Conservation (phyloP, 495 filamentous ascomycete species). For the Pseudomonodictys pantanalensis region DNA sequence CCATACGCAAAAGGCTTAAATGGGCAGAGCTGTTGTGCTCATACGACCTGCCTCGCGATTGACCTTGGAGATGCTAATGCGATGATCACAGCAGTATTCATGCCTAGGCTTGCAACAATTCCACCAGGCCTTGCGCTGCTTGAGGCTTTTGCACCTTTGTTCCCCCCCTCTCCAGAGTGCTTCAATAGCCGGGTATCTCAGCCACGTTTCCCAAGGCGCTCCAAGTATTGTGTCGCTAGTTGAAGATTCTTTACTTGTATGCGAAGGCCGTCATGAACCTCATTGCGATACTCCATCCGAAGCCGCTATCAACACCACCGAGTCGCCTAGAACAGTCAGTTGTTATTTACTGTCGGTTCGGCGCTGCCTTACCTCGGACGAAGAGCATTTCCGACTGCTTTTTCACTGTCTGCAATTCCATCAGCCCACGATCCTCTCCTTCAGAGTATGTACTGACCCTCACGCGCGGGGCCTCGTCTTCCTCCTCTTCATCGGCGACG, state of each 20-base stretch:
- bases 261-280: slow-evolving; percentile 35
- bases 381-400: slow-evolving; percentile 99
- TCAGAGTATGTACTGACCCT: slow-evolving; percentile 7
- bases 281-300: slow-evolving; percentile 44
- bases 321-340: slow-evolving; percentile 70
- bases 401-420: slow-evolving; percentile 69
- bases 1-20: too few species aligned
- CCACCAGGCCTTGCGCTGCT: too few species aligned
- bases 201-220: too few species aligned
- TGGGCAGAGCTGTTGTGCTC: too few species aligned
- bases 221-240: too few species aligned
- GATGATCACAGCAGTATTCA: too few species aligned
- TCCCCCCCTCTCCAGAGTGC: too few species aligned
- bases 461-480: slow-evolving; percentile 68
- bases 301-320: slow-evolving; percentile 92
- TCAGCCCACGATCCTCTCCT: background rate
- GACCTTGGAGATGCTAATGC: too few species aligned
- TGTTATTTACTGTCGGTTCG: background rate
- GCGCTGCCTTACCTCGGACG: slow-evolving; percentile 67
- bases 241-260: background rate
- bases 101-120: too few species aligned
- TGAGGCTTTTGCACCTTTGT: too few species aligned
- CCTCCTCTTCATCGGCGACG: slow-evolving; percentile 76
- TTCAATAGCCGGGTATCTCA: too few species aligned
- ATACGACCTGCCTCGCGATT: too few species aligned